A percentile compares a stretch with the other conserved stretches of the same genome.
Evolutionary conservation across 345 rosid species (phyloP).

Genomic region (Brassica carinata): DNA sequence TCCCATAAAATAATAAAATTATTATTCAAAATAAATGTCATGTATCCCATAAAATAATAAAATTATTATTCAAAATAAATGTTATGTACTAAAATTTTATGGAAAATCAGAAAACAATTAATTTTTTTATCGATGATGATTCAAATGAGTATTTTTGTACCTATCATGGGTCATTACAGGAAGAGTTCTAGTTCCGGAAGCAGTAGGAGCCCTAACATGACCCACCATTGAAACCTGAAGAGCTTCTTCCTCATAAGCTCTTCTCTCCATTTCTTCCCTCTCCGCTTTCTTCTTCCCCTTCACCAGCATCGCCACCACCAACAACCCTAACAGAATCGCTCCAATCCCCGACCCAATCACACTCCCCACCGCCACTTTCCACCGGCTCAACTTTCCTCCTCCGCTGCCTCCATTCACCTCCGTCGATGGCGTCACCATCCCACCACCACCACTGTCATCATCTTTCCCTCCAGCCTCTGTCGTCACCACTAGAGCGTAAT

Average conservation of each 20-base stretch:
- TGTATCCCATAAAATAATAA: too few species aligned
- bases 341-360: constrained; percentile 39
- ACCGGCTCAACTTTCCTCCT: constrained; percentile 41
- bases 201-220: constrained; percentile 43
- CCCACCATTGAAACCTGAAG: constrained; percentile 48
- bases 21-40: too few species aligned
- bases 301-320: constrained; percentile 44
- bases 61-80: too few species aligned
- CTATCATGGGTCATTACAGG: constrained; percentile 31
- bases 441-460: neutral
- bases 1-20: too few species aligned
- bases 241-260: constrained; percentile 47
- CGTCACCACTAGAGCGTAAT: constrained; percentile 31
- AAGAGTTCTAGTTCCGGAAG: constrained; percentile 38
- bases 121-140: constrained; percentile 14
- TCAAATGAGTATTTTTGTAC: constrained; percentile 34
- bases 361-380: constrained; percentile 46
- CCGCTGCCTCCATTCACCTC: constrained; percentile 11
- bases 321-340: constrained; percentile 34
- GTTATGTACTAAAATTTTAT: neutral
- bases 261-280: constrained; percentile 45
- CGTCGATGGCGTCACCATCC: constrained; percentile 32
- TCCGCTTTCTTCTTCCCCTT: constrained; percentile 43
- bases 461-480: neutral
- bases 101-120: neutral